A percentile compares a stretch with the other conserved stretches of the same genome.
These are phyloP conservation scores for Sedum album DNA, from an alignment of 164 flowering plant genomes.

Conservation along the genomic window DNA sequence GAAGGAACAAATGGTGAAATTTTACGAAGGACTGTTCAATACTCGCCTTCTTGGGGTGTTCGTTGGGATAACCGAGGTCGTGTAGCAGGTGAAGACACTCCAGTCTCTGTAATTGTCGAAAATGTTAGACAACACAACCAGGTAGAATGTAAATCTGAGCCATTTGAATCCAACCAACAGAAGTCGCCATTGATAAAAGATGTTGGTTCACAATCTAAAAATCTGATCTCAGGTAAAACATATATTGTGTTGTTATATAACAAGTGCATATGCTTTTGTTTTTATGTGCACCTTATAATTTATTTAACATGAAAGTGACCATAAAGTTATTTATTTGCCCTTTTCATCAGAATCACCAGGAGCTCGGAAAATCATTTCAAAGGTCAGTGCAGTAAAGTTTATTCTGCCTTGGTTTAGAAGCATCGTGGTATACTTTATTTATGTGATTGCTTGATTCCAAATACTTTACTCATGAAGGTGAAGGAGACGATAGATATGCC, in stretches of 20 bases:
- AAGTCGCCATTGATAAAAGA: neutral
- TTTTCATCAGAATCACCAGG: neutral
- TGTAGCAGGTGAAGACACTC: neutral
- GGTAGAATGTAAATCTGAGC: neutral
- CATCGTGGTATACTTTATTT: neutral
- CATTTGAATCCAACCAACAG: neutral
- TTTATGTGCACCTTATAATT: neutral
- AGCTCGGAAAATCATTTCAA: neutral
- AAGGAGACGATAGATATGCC: neutral
- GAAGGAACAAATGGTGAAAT: constrained; percentile 1
- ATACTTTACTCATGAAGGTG: neutral
- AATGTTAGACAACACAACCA: neutral
- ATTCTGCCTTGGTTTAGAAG: neutral
- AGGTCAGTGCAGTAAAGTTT: constrained; percentile 3
- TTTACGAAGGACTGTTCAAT: constrained; percentile 4
- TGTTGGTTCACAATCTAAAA: neutral
- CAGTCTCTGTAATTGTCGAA: neutral
- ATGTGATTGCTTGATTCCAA: too few relatives aligned
- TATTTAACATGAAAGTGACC: neutral
- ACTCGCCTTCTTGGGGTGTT: constrained; percentile 2
- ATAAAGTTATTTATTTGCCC: neutral
- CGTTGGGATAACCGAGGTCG: constrained; percentile 9
- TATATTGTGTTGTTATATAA: neutral
- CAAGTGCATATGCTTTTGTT: neutral
- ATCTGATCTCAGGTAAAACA: constrained; percentile 1